Base-by-base conservation (phyloP, 208 protist species). In the Balamuthia mandrillaris region DNA sequence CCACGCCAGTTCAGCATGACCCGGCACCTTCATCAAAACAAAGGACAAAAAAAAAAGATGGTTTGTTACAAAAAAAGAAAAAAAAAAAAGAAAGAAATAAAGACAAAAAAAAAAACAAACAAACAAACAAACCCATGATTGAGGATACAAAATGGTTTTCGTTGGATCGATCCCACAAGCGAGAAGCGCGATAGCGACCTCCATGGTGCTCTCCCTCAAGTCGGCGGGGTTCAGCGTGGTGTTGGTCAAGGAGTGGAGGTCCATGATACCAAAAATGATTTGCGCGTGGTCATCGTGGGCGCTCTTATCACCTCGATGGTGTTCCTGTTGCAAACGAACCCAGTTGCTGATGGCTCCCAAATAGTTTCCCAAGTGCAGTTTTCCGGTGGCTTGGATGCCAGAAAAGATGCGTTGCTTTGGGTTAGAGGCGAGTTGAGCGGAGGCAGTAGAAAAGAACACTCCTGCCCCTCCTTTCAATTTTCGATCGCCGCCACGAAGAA, bases 291-390 rank as follows among this genome's bases (percentile, higher is more conserved):
- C 14, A 3, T 37, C 52, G 41, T 83, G n/a, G n/a, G n/a, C n/a
- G n/a, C n/a, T n/a, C n/a, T n/a, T n/a, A n/a, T n/a, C n/a, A n/a
- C n/a, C n/a, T n/a, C n/a, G n/a, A n/a, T n/a, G n/a, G n/a, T 72
- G 45, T 44, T 83, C 24, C 16, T 88, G 68, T 81, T 91, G 88
- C n/a, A 91, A 42, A 21, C 83, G 58, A 12, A 90, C 56, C 91
- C 91, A 93, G 66, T 91, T 87, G 39, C 54, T 5, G 45, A 93
- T 66, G 18, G 91, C 90, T 44, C 91, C 91, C 16, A 93, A 61
- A 47, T 93, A 93, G 75, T 93, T 93, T 31, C 91, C 91, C 21
- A 93, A 45, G 85, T 92, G 89, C 47, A 93, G 45, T 16, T 58
- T 87, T 42, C 86, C 86, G 45, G 88, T 93, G 6, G 91, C 90